A percentile compares a stretch with the other conserved stretches of the same genome.
phyloP scores from a whole-genome alignment of 2,329 filamentous ascomycete species.

The Cladosporium sphaerospermum region DNA sequence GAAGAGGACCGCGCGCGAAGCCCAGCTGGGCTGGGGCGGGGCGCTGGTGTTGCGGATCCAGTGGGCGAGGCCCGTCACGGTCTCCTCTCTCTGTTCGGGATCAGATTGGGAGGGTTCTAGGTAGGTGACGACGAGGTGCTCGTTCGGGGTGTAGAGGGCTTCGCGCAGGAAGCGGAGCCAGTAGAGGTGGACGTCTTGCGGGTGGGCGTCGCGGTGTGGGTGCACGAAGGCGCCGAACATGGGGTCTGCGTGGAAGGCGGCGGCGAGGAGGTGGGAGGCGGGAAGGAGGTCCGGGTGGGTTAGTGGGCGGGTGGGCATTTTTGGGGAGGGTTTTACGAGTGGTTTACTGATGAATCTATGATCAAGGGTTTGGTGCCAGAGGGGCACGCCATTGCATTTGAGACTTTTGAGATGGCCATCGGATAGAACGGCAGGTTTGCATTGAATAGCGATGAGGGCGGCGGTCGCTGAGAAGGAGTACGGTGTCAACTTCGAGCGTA shows the following conservation, averaged over 20 bases:
- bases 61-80: slow-evolving; percentile 21
- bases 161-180: slow-evolving; percentile 21
- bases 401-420: no score
- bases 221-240: slow-evolving; percentile 23
- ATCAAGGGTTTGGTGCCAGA: no score
- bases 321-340: background rate
- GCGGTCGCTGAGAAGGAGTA: no score
- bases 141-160: background rate
- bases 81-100: background rate
- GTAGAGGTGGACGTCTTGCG: slow-evolving; percentile 21
- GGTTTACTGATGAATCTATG: no score
- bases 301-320: slow-evolving; percentile 22
- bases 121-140: background rate
- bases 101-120: background rate
- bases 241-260: slow-evolving; percentile 22
- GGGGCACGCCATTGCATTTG: no score
- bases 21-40: background rate
- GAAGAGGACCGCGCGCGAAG: background rate
- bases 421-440: no score
- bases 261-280: slow-evolving; percentile 19
- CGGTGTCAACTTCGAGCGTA: no score
- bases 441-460: no score
- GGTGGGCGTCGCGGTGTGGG: slow-evolving; percentile 19
- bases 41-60: slow-evolving; percentile 19
- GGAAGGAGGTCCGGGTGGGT: slow-evolving; percentile 21